Conservation (phyloP, 441 rosid genomes). For the Rhodomyrtus psidioides region DNA sequence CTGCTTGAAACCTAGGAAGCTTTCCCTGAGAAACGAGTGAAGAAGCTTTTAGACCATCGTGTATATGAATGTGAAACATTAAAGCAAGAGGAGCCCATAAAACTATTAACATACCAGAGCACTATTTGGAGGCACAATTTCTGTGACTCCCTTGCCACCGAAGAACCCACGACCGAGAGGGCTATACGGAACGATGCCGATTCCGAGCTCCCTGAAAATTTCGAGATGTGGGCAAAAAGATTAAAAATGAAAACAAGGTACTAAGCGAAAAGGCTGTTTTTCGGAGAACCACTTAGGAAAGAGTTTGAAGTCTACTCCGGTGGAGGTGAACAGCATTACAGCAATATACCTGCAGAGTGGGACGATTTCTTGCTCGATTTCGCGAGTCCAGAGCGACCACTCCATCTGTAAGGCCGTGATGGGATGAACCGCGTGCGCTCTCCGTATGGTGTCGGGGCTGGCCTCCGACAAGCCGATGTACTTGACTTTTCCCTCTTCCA, state of each 20-base stretch:
- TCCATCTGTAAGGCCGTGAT: not conserved
- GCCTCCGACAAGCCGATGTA: not conserved
- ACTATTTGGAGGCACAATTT: conserved; percentile 9
- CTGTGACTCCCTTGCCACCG: conserved; percentile 25
- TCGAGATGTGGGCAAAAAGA: not conserved
- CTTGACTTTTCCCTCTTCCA: not conserved
- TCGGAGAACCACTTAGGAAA: not conserved
- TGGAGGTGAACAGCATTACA: not conserved
- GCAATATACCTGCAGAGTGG: not conserved
- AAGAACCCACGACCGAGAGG: conserved; percentile 32
- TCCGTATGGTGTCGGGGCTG: not conserved
- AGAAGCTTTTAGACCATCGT: too few species aligned
- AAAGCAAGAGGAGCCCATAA: not conserved
- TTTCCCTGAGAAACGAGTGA: not conserved
- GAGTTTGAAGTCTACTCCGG: not conserved
- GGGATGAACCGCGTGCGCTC: not conserved
- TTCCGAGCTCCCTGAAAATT: conserved; percentile 28
- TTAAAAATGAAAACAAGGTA: not conserved
- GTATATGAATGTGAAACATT: not conserved
- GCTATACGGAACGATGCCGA: conserved; percentile 22
- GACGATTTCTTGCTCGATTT: conserved; percentile 1
- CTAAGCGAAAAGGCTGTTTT: not conserved
- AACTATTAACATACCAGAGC: conserved; percentile 5
- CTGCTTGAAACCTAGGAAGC: conserved; percentile 18
- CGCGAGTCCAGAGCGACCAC: conserved; percentile 12